A percentile compares a stretch with the other conserved stretches of the same genome.
Conservation (phyloP, 768 basidiomycete genomes). For the Fistulinella prunicolor region DNA sequence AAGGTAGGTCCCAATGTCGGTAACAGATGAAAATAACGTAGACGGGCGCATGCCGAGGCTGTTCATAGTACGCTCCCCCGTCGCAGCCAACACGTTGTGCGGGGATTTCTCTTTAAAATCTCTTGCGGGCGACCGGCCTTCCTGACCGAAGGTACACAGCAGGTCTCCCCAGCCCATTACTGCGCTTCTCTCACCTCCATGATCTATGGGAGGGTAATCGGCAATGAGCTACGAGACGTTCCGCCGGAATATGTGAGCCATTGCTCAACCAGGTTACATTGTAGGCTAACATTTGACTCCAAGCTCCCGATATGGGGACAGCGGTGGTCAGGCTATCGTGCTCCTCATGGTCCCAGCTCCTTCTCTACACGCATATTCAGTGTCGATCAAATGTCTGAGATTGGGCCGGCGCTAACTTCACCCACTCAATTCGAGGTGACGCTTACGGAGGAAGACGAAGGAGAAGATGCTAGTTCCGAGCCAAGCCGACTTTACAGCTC, state of each 20-base stretch:
- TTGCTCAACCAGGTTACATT: not conserved
- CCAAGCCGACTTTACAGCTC: conserved; percentile 9
- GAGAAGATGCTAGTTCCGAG: conserved; percentile 11
- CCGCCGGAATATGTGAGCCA: conserved; percentile 29
- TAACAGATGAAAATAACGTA: conserved; percentile 18
- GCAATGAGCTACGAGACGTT: conserved; percentile 29
- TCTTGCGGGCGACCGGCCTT: conserved; percentile 15
- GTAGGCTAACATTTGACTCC: conserved; percentile 8
- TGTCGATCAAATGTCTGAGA: conserved; percentile 20
- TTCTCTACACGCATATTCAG: conserved; percentile 23
- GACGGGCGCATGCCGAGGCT: conserved; percentile 20
- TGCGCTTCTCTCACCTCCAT: conserved; percentile 16
- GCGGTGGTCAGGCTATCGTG: conserved; percentile 25
- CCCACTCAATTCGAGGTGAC: conserved; percentile 21
- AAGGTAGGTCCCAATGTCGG: conserved; percentile 9
- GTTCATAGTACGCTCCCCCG: conserved; percentile 21
- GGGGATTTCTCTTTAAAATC: conserved; percentile 25
- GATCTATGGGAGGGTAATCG: conserved; percentile 30
- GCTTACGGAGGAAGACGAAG: conserved; percentile 20
- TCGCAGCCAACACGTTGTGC: conserved; percentile 21
- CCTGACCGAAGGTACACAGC: conserved; percentile 17
- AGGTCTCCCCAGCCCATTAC: conserved; percentile 13
- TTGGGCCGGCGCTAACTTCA: conserved; percentile 18
- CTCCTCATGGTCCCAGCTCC: conserved; percentile 25
- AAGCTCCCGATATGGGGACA: conserved; percentile 35